A percentile compares a stretch with the other conserved stretches of the same genome.
phyloP scores from a whole-genome alignment of 345 rosid genomes.

The Gossypium longicalyx region DNA sequence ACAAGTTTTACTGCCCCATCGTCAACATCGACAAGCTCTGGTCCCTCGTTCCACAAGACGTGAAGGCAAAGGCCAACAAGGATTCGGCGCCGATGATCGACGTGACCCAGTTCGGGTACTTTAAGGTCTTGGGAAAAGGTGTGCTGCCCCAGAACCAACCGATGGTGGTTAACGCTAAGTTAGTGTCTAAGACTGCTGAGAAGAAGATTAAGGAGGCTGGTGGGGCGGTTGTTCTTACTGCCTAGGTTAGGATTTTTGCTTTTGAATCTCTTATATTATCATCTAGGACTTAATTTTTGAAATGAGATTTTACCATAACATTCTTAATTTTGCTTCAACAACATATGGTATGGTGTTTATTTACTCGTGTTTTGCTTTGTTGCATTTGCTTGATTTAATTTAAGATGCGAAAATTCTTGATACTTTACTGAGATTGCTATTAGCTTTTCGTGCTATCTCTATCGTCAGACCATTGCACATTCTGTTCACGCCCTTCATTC shows the following conservation, averaged over 20 bases:
- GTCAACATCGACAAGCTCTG: not conserved
- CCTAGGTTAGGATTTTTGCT: not conserved
- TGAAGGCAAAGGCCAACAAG: not conserved
- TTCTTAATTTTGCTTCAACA: too few species aligned
- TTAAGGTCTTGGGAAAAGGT: not conserved
- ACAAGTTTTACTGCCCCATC: conserved; percentile 46
- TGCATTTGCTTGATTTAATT: too few species aligned
- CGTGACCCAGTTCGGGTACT: not conserved
- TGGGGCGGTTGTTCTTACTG: not conserved
- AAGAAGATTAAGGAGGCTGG: not conserved
- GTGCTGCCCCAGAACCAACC: not conserved
- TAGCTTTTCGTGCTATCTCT: too few species aligned
- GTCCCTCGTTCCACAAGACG: not conserved
- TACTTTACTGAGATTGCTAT: too few species aligned
- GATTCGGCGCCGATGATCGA: not conserved
- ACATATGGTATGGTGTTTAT: too few species aligned
- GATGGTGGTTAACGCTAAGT: not conserved
- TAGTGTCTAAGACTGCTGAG: not conserved
- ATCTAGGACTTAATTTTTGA: not conserved
- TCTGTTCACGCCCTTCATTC: too few species aligned
- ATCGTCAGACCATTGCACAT: too few species aligned
- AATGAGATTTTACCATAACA: not conserved
- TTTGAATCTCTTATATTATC: not conserved
- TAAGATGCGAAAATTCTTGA: too few species aligned
- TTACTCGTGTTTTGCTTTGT: too few species aligned